Base-by-base conservation (phyloP, 345 rosid genomes). In the Anastatica hierochuntica region DNA sequence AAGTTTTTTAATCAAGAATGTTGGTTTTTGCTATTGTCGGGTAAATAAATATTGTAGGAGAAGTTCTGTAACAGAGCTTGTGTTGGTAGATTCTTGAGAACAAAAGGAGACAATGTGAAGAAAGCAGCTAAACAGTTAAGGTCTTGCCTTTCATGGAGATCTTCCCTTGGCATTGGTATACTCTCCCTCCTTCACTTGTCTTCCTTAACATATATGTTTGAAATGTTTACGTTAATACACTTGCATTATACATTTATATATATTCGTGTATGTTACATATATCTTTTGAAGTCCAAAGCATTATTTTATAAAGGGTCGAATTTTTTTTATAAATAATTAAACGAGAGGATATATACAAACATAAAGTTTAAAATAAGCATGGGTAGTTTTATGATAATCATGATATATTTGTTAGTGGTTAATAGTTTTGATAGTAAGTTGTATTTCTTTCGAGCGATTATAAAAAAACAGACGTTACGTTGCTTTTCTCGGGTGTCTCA, bases 121-220 rank as follows among this genome's bases (percentile, higher is more conserved):
- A 89, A 79, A 74, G 82, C 95, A 55, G 90, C 89, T 5, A 89
- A 79, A 78, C 77, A 75, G 57, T 74, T 89, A 40, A 59, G 97
- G 49, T 74, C 94, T 30, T 85, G 90, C 64, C 95, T 92, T 74
- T 74, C 90, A 20, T 92, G 98, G 98, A 85, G 97, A 69, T 83
- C 85, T 47, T 76, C 70, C 56, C 68, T 85, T 23, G 86, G 86
- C 72, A 78, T 67, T 19, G 98, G 98, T 92, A 58, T 20, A 34
- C 5, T 20, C 37, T 45, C 19, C 29, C 10, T 55, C 43, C 41
- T 42, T 64, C 43, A 14, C 43, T 39, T 31, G 2, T 29, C 2
- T 29, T 8, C 6, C 6, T 29, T 29, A 29, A 8, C 6, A 4
- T 29, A 21, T 21, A 21, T 21, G 24, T 21, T 21, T 21, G 24